Percentiles rank a stretch among this genome's conserved stretches.
phyloP scores from a whole-genome alignment of 345 rosid species.

The Bruguiera gymnorhiza region DNA sequence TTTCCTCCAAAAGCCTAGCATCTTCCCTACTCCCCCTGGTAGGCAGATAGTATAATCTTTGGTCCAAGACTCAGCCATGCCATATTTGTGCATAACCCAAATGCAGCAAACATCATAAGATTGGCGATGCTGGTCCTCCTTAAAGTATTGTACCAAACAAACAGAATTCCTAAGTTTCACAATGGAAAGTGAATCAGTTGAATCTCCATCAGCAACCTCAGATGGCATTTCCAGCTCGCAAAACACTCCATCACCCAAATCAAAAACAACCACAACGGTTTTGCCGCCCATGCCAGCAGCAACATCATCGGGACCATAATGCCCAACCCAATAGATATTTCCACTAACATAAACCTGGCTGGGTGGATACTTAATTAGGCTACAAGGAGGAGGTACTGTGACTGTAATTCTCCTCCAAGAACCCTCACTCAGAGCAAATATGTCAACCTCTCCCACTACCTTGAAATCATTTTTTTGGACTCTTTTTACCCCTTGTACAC shows the following conservation, averaged over 20 bases:
- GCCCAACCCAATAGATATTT: slow-evolving; percentile 4
- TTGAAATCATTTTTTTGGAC: neutral
- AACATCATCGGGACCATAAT: neutral
- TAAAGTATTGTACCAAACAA: neutral
- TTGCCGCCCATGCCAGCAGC: too few species aligned
- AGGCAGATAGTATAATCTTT: neutral
- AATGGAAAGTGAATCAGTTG: neutral
- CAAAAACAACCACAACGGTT: neutral
- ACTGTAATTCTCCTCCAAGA: neutral
- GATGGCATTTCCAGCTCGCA: neutral
- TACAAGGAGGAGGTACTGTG: neutral
- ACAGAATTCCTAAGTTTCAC: neutral
- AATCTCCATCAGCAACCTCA: neutral
- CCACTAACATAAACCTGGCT: neutral
- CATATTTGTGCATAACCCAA: slow-evolving; percentile 10
- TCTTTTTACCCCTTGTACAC: neutral
- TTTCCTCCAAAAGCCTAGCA: neutral
- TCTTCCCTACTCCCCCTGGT: slow-evolving; percentile 4
- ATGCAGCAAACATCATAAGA: neutral
- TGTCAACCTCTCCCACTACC: neutral
- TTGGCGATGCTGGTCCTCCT: neutral
- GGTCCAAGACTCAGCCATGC: neutral
- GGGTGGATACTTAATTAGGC: neutral
- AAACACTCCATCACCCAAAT: neutral
- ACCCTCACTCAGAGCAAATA: slow-evolving; percentile 3